phyloP scores from a whole-genome alignment of 2,329 filamentous ascomycete genomes.

The Lachnellula occidentalis region DNA sequence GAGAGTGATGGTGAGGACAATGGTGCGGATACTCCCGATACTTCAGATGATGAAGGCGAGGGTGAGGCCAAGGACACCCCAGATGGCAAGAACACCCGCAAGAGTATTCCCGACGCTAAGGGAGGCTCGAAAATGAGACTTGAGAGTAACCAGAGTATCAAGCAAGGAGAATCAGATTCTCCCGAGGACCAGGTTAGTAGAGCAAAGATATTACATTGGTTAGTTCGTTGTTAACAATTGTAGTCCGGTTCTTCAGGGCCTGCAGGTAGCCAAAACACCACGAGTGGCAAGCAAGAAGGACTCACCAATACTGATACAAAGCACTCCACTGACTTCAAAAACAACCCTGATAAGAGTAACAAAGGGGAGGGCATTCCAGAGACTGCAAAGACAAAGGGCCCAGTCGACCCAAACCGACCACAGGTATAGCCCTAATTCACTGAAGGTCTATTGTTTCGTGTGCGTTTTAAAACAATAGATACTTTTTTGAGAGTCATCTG shows the following conservation, averaged over 20 bases:
- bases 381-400: slow-evolving; percentile 48
- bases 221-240: slow-evolving; percentile 10
- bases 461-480: slow-evolving; percentile 9
- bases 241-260: slow-evolving; percentile 25
- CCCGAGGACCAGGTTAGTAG: slow-evolving; percentile 14
- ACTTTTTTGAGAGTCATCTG: slow-evolving; percentile 8
- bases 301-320: slow-evolving; percentile 46
- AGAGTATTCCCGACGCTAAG: slow-evolving; percentile 32
- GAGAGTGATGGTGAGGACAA: slow-evolving; percentile 27
- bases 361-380: slow-evolving; percentile 54
- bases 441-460: neutral
- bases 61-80: slow-evolving; percentile 25
- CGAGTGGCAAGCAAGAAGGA: slow-evolving; percentile 48
- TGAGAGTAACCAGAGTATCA: slow-evolving; percentile 32
- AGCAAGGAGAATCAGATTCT: slow-evolving; percentile 18
- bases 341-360: slow-evolving; percentile 43
- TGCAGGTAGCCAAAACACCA: slow-evolving; percentile 35
- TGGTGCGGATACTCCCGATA: slow-evolving; percentile 26
- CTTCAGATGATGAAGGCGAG: slow-evolving; percentile 29
- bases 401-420: slow-evolving; percentile 33
- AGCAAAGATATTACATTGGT: neutral
- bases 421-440: slow-evolving; percentile 21
- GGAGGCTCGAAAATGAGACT: slow-evolving; percentile 35
- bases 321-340: slow-evolving; percentile 40
- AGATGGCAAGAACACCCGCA: slow-evolving; percentile 29